Evolutionary conservation across 2,329 filamentous ascomycete species (phyloP), one percentile per base, ranked within the genome.

Genomic region (Fusarium verticillioides): DNA sequence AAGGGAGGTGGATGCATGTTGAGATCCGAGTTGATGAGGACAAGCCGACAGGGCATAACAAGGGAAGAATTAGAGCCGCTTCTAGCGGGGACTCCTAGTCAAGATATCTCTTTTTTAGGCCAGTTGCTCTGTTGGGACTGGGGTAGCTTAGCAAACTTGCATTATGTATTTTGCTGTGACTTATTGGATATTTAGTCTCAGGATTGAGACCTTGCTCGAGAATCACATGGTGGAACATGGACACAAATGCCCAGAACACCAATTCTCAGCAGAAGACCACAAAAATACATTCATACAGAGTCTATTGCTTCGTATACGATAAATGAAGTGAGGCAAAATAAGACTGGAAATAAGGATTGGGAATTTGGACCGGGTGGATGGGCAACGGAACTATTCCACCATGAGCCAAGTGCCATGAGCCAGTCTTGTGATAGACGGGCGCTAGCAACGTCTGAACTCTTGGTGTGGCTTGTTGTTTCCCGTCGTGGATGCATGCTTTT

Each of bases 1-100:
- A 62, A 76, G 71, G 72, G 73, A 77, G 71, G 73, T 76, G 66
- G 49, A 74, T 66, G 63, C 56, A 46, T 28, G 46, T 49, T 65
- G 63, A 75, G 66, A 67, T 63, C 42, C 53, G 58, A 63, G 46
- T 37, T 58, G 57, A 68, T 34, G 56, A 63, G 63, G 36, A 66
- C 66, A 53, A 42, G 67, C 62, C 50, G 39, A 69, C 68, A 50
- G 52, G 72, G 72, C 59, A 54, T 28, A 37, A 54, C 23, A 44
- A 70, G 73, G 66, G 72, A 70, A 69, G 64, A 66, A 60, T 30
- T 44, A 71, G 66, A 74, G 63, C 65, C 70, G 73, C 65, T 60
- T 72, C 70, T 60, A 54, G 74, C 63, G 72, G 62, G 63, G 61
- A 58, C 60, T 57, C 75, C 72, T 75, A 60, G 75, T 62, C 58